Conservation (phyloP, 495 filamentous ascomycete genomes). For the Aspergillus nanangensis region DNA sequence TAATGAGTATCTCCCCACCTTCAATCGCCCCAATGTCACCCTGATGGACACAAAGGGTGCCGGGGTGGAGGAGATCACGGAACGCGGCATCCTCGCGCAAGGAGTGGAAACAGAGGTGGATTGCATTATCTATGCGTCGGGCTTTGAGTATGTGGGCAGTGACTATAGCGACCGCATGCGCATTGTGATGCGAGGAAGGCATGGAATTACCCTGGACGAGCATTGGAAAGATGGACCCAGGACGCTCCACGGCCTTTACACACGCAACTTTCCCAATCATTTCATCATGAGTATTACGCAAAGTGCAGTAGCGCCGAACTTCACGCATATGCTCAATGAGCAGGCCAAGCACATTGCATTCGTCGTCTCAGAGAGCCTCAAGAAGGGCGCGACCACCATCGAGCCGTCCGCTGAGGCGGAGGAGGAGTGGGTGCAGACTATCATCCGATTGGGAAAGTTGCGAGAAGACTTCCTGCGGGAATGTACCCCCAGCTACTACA, state of each 20-base stretch:
- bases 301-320: slow-evolving; percentile 31
- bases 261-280: slow-evolving; percentile 47
- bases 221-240: slow-evolving; percentile 13
- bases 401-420: background rate
- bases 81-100: slow-evolving; percentile 22
- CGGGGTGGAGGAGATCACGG: slow-evolving; percentile 15
- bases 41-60: slow-evolving; percentile 21
- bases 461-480: background rate
- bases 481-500: slow-evolving; percentile 1
- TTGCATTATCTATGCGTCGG: slow-evolving; percentile 26
- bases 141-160: slow-evolving; percentile 12
- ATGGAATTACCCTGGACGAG: background rate
- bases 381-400: background rate
- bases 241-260: slow-evolving; percentile 45
- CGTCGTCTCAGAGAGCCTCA: slow-evolving; percentile 26
- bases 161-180: slow-evolving; percentile 27
- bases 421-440: background rate
- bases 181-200: slow-evolving; percentile 25
- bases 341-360: slow-evolving; percentile 38
- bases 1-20: slow-evolving; percentile 26
- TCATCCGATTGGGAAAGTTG: slow-evolving; percentile 6
- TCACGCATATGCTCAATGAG: slow-evolving; percentile 31
- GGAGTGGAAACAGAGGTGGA: slow-evolving; percentile 32
- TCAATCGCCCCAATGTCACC: slow-evolving; percentile 26
- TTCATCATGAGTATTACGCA: slow-evolving; percentile 44